phyloP scores from a whole-genome alignment of 176 grass and related monocot species.

The Phoenix dactylifera region DNA sequence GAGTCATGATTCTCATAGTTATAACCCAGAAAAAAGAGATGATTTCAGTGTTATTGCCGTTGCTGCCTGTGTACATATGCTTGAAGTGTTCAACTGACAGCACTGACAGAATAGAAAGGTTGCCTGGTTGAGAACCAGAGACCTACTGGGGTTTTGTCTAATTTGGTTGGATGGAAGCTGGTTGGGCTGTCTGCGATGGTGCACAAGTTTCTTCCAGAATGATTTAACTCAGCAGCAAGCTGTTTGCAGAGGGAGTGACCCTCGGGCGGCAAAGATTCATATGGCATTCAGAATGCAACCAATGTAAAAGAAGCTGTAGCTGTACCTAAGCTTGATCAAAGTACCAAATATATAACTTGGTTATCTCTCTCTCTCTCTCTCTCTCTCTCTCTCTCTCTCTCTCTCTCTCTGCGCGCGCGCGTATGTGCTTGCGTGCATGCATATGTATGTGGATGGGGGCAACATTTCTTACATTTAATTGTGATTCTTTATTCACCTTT shows the following conservation, averaged over 20 bases:
- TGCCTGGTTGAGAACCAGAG: too few species aligned
- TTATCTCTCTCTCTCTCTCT: too few species aligned
- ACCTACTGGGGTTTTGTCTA: too few species aligned
- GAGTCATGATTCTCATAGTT: background rate
- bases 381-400: too few species aligned
- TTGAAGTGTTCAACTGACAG: background rate
- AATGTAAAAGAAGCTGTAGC: background rate
- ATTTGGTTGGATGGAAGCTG: background rate
- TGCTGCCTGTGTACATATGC: background rate
- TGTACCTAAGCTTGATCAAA: background rate
- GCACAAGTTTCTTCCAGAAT: background rate
- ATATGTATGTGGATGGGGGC: too few species aligned
- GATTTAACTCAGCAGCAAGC: background rate
- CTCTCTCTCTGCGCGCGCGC: too few species aligned
- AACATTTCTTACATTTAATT: too few species aligned
- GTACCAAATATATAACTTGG: too few species aligned
- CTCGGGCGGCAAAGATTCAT: background rate
- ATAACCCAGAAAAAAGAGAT: background rate
- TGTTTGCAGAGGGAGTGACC: background rate
- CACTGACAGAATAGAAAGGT: background rate
- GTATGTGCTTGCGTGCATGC: too few species aligned
- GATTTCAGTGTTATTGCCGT: background rate
- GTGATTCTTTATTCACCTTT: too few species aligned
- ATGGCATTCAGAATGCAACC: background rate
- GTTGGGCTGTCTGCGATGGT: background rate